These are phyloP conservation scores for Lactarius trivialis DNA, from an alignment of 768 basidiomycete genomes.

Conservation along the genomic window DNA sequence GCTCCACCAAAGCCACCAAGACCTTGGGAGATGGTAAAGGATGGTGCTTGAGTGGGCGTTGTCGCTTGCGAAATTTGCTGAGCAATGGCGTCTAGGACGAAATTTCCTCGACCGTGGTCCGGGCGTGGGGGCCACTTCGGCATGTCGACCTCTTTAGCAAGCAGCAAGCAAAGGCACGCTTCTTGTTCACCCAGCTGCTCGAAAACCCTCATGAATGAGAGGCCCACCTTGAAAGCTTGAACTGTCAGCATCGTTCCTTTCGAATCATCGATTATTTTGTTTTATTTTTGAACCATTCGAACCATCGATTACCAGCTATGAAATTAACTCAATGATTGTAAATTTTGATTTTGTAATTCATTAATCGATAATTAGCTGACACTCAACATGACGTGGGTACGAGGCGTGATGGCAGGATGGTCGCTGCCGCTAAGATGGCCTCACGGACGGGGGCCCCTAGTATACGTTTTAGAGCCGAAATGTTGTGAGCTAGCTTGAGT, in stretches of 20 bases:
- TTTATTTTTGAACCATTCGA: too few relatives aligned
- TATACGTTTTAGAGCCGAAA: neutral
- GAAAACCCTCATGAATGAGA: neutral
- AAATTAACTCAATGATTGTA: too few relatives aligned
- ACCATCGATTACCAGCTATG: too few relatives aligned
- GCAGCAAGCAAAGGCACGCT: neutral
- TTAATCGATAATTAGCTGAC: neutral
- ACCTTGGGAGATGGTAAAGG: slow-evolving; percentile 18
- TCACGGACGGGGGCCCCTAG: neutral
- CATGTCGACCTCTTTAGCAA: slow-evolving; percentile 4
- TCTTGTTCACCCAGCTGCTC: slow-evolving; percentile 1
- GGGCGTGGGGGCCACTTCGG: neutral
- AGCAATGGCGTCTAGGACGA: neutral
- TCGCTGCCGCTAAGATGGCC: neutral
- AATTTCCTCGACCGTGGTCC: slow-evolving; percentile 9
- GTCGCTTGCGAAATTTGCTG: neutral
- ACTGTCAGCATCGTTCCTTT: neutral
- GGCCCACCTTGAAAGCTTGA: neutral
- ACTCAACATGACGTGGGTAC: slow-evolving; percentile 5
- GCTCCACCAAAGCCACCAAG: slow-evolving; percentile 37
- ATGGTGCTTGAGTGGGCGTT: slow-evolving; percentile 1
- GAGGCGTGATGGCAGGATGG: neutral
- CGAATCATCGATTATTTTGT: accelerated
- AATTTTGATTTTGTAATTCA: too few relatives aligned
- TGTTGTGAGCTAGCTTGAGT: neutral